A percentile compares a stretch with the other conserved stretches of the same genome.
These are phyloP conservation scores for Yarrowia deformans DNA, from an alignment of 805 yeast species.

Conservation along the genomic window DNA sequence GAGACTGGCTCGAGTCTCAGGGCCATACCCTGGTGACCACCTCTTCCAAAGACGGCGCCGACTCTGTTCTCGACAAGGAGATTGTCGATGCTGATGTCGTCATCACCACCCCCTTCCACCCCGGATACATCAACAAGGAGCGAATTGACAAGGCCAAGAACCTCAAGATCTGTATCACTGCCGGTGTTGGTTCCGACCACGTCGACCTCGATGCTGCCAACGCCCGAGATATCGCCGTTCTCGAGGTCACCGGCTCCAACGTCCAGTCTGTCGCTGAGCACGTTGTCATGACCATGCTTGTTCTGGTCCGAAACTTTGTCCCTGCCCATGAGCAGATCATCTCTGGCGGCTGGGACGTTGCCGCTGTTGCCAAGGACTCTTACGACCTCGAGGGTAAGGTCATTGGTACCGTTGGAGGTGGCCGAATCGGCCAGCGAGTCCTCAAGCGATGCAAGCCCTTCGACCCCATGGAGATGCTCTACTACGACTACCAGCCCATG, in stretches of 20 bases:
- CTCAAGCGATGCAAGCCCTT: conserved; percentile 12
- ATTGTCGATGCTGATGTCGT: conserved; percentile 7
- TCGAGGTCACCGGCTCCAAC: conserved; percentile 21
- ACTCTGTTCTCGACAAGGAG: conserved; percentile 16
- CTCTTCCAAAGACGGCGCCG: conserved; percentile 6
- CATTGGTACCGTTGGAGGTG: conserved; percentile 20
- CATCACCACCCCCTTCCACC: conserved; percentile 27
- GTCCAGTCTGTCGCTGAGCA: conserved; percentile 23
- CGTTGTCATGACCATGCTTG: conserved; percentile 18
- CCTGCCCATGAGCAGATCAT: conserved; percentile 22
- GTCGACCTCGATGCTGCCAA: conserved; percentile 14
- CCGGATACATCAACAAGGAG: conserved; percentile 9
- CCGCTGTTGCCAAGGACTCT: conserved; percentile 20
- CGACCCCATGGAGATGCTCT: conserved; percentile 23
- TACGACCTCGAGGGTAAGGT: conserved; percentile 18
- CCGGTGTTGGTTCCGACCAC: conserved; percentile 25
- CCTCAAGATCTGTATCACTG: conserved; percentile 14
- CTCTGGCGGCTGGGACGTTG: conserved; percentile 23
- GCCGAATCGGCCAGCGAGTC: conserved; percentile 18
- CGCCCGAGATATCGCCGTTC: conserved; percentile 14
- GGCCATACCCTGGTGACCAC: conserved; percentile 11
- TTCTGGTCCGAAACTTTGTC: conserved; percentile 15
- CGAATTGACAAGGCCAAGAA: conserved; percentile 21
- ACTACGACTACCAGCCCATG: conserved; percentile 17
- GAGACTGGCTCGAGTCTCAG: conserved; percentile 12